A percentile compares a stretch with the other conserved stretches of the same genome.
Conservation (phyloP, 148 eudicot species). For the Rhododendron mucronatum region DNA sequence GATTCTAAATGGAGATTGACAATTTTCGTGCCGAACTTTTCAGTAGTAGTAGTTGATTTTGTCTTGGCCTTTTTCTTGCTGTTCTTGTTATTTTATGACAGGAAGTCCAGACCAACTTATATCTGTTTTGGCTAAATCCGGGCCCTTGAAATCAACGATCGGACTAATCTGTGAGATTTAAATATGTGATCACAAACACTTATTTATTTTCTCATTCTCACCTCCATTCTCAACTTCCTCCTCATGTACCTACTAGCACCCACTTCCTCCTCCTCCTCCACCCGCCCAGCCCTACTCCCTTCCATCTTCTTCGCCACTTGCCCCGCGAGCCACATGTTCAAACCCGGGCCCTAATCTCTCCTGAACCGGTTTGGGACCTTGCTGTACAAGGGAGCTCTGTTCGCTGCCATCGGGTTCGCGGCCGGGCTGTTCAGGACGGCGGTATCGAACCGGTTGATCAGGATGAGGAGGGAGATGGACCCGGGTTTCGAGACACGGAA, state of each 20-base stretch:
- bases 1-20: too few relatives aligned
- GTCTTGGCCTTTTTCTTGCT: too few relatives aligned
- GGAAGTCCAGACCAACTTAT: too few relatives aligned
- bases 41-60: too few relatives aligned
- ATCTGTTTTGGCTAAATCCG: too few relatives aligned
- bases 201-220: conserved; percentile 5
- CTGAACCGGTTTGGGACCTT: conserved; percentile 56
- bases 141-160: too few relatives aligned
- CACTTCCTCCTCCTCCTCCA: conserved; percentile 33
- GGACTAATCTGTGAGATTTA: too few relatives aligned
- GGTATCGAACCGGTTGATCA: conserved; percentile 49
- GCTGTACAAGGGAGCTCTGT: conserved; percentile 65
- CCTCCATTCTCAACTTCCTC: conserved; percentile 65
- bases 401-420: conserved; percentile 34
- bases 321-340: conserved; percentile 83
- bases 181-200: too few relatives aligned
- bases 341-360: conserved; percentile 61
- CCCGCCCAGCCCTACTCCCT: conserved; percentile 30
- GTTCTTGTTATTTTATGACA: too few relatives aligned
- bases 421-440: conserved; percentile 71
- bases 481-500: conserved; percentile 78
- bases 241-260: conserved; percentile 89
- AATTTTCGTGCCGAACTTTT: too few relatives aligned
- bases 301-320: conserved; percentile 59
- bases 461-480: conserved; percentile 80